These are phyloP conservation scores for Dichomitus squalens DNA, from an alignment of 1,284 basidiomycete species.

Conservation along the genomic window DNA sequence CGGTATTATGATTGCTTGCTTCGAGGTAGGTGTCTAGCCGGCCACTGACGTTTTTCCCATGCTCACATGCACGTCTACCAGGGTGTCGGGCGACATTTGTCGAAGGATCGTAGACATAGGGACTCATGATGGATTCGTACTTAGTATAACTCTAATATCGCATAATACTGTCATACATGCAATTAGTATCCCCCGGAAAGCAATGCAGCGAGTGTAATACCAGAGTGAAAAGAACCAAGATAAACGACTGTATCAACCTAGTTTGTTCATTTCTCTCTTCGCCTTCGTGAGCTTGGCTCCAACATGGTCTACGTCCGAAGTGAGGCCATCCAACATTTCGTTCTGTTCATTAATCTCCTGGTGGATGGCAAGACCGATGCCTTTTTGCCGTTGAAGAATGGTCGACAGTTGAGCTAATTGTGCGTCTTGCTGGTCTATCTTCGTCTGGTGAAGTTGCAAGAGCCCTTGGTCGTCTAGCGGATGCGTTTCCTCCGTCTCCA, in stretches of 20 bases:
- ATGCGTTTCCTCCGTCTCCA: constrained; percentile 86
- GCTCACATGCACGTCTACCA: constrained; percentile 26
- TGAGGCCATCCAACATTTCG: constrained; percentile 83
- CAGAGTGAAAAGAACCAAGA: constrained; percentile 7
- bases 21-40: constrained; percentile 63
- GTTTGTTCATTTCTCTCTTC: constrained; percentile 79
- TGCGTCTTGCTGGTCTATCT: constrained; percentile 84
- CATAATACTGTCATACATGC: constrained; percentile 29
- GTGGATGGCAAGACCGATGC: constrained; percentile 87
- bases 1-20: constrained; percentile 96
- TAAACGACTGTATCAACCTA: constrained; percentile 45
- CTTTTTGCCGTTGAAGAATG: constrained; percentile 84
- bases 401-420: constrained; percentile 81
- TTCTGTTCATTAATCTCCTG: constrained; percentile 86
- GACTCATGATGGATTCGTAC: constrained; percentile 25
- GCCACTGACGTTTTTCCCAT: not conserved
- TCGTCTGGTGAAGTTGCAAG: constrained; percentile 76
- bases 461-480: constrained; percentile 85
- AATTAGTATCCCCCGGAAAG: constrained; percentile 13
- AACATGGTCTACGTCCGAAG: constrained; percentile 72
- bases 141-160: constrained; percentile 16
- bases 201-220: constrained; percentile 1
- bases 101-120: constrained; percentile 31
- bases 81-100: constrained; percentile 58
- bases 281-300: constrained; percentile 78